Evolutionary conservation across 176 grass and related monocot genomes (phyloP).

Genomic region (Cenchrus americanus): DNA sequence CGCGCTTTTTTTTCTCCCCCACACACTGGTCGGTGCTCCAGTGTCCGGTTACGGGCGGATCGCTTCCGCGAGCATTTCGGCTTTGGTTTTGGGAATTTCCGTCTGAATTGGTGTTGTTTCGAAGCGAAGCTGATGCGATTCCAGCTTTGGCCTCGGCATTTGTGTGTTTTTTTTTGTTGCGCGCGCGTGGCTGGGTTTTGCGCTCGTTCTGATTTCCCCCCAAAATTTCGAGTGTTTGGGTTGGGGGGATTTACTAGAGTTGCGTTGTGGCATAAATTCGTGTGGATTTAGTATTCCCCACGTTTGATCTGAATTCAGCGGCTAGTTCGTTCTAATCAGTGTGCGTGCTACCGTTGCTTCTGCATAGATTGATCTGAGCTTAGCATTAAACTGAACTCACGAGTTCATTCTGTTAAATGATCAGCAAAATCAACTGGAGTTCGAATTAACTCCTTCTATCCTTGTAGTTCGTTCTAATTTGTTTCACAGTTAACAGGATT

Average conservation of each 20-base stretch:
- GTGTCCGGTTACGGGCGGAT: not conserved
- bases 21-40: not conserved
- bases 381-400: not conserved
- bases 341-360: not conserved
- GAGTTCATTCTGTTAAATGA: not conserved
- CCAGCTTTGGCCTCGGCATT: not conserved
- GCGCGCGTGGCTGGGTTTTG: not conserved
- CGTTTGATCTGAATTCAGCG: not conserved
- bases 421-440: not conserved
- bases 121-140: not conserved
- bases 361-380: not conserved
- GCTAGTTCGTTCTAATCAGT: not conserved
- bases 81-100: not conserved
- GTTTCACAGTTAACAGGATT: not conserved
- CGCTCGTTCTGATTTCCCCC: not conserved
- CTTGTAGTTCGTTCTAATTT: not conserved
- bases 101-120: not conserved
- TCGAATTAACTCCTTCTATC: not conserved
- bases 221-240: not conserved
- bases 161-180: slow-evolving; percentile 19
- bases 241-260: not conserved
- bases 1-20: not conserved
- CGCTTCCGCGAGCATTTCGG: not conserved
- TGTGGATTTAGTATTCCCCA: not conserved
- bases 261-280: not conserved